Conservation (phyloP, 306 rosid genomes). For the Quercus dentata region DNA sequence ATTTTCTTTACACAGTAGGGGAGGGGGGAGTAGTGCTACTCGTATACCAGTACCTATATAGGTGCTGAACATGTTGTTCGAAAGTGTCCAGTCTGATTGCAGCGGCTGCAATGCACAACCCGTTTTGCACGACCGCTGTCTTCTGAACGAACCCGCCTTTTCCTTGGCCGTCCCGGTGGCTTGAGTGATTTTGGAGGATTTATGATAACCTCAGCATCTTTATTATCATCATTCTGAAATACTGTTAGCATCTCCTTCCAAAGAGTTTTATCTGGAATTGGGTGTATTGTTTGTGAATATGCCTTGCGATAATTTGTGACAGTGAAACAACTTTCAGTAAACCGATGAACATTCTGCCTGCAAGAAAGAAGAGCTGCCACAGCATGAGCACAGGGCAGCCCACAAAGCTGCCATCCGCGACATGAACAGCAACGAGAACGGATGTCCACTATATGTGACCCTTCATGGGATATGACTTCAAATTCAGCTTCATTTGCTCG, state of each 20-base stretch:
- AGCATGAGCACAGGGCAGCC: conserved; percentile 57
- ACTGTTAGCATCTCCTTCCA: conserved; percentile 34
- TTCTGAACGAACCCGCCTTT: conserved; percentile 36
- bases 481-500: conserved; percentile 44
- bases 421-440: conserved; percentile 46
- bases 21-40: not conserved
- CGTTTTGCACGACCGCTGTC: conserved; percentile 44
- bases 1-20: conserved; percentile 13
- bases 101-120: conserved; percentile 56
- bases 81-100: conserved; percentile 57
- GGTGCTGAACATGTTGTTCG: conserved; percentile 57
- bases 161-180: conserved; percentile 51
- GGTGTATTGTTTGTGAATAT: conserved; percentile 52
- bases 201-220: conserved; percentile 21
- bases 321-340: conserved; percentile 52
- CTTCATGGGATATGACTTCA: conserved; percentile 41
- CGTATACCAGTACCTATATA: conserved; percentile 15
- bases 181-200: conserved; percentile 50
- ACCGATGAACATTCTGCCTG: conserved; percentile 52
- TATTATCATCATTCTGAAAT: conserved; percentile 10
- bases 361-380: conserved; percentile 52
- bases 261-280: conserved; percentile 47
- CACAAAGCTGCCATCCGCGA: conserved; percentile 50
- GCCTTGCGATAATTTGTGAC: conserved; percentile 50
- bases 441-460: conserved; percentile 41